Base-by-base conservation (phyloP, 2,329 filamentous ascomycete genomes). In the Immersiporthe knoxdaviesiana region DNA sequence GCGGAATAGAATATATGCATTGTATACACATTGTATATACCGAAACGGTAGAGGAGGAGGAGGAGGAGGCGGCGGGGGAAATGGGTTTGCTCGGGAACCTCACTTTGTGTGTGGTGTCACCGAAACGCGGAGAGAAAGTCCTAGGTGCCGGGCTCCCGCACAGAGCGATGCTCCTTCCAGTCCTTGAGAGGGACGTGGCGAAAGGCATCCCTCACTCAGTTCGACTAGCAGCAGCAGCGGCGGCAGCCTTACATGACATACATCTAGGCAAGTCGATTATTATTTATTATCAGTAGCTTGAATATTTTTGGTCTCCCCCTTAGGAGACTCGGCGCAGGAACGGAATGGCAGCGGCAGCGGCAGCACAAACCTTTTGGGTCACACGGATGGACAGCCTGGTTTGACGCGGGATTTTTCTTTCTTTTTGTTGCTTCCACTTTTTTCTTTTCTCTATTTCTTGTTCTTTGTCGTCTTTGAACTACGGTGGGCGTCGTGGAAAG, bases 271-370 rank as follows among this genome's bases (percentile, higher is more conserved):
- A 54, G 50, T 54, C 24, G 24, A 54, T 54, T 24, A 27, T 54
- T 30, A 14, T 54, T 24, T 30, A 27, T 24, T n/a, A n/a, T n/a
- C 50, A 54, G 6, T 27, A 54, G 50, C 50, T 54, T 54, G 50
- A 54, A 54, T 54, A 54, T 27, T 4, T 27, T 54, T 54, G 50
- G 10, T 27, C 50, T 27, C 50, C n/a, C 47, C n/a, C 3, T 21
- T n/a, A n/a, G 41, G n/a, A 54, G 50, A 54, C 24, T 27, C 24
- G 50, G 50, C 50, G 50, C 50, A 54, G 50, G 50, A 54, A n/a
- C 24, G 50, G 14, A 56, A 32, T 8, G 52, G 14, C n/a, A 56
- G 52, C 27, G 52, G 52, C 52, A 30, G 27, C 52, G 44, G 16
- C 52, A 27, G 52, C 52, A 56, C 52, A 32, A 11, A 14, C 8